Conservation (phyloP, 306 rosid species). For the Dalbergia cochinchinensis region DNA sequence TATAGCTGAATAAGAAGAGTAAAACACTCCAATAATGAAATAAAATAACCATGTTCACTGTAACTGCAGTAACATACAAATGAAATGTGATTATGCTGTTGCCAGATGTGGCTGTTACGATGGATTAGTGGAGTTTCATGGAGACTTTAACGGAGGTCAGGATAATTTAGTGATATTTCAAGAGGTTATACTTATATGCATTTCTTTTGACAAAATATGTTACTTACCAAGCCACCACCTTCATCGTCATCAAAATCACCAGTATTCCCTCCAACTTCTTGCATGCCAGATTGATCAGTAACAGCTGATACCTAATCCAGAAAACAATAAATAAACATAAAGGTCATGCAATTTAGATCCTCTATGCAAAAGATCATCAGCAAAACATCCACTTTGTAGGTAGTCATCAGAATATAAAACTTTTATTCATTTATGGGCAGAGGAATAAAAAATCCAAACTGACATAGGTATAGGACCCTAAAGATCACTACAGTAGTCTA, state of each 20-base stretch:
- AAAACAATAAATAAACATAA: constrained; percentile 16
- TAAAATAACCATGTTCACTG: constrained; percentile 2
- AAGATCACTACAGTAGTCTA: neutral
- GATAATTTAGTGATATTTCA: constrained; percentile 13
- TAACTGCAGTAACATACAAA: neutral
- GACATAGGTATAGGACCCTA: constrained; percentile 5
- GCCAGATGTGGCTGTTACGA: constrained; percentile 23
- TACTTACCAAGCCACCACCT: constrained; percentile 87
- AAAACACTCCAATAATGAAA: constrained; percentile 3
- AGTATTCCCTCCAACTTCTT: constrained; percentile 80
- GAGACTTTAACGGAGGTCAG: neutral
- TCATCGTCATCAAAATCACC: constrained; percentile 97
- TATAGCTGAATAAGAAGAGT: neutral
- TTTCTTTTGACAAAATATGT: constrained; percentile 29
- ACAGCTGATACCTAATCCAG: constrained; percentile 82
- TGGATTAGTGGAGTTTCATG: constrained; percentile 13
- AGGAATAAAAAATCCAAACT: constrained; percentile 15
- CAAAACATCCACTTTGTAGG: constrained; percentile 33
- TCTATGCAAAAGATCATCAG: constrained; percentile 11
- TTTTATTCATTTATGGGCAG: neutral
- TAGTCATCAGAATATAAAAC: constrained; percentile 4
- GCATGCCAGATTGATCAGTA: constrained; percentile 84
- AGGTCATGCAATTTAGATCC: constrained; percentile 37
- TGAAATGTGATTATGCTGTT: constrained; percentile 20
- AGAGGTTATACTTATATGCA: neutral